Evolutionary conservation across 2,329 filamentous ascomycete genomes (phyloP), one percentile per base, ranked within the genome.

Genomic region (Ophiostoma populinum): DNA sequence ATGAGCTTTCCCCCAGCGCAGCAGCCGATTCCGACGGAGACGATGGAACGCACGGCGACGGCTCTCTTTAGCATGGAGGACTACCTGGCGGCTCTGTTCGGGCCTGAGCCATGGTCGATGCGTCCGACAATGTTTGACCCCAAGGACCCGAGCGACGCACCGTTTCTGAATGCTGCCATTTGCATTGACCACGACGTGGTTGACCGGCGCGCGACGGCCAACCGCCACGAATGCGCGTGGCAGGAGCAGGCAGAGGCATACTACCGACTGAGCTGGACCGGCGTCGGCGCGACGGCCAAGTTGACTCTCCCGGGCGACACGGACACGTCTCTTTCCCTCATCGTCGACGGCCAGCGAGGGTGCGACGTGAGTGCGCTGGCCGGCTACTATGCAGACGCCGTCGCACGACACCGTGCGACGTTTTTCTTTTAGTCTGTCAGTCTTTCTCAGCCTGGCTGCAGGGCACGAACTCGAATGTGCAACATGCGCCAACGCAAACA

Each of bases 151-250:
- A 42, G 45, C 12, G 43, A 46, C 24, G 36, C 41, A 7, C 44
- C 46, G 21, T 47, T 54, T 7, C 45, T 58, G 19, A 51, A 56
- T 40, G 46, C 48, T 32, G 40, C 49, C 36, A 51, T 59, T 44
- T 36, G 39, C 24, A 49, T 60, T 22, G 57, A 60, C 43, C 51
- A 54, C 31, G 55, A 59, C 37, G 46, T 55, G 19, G 56, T 53
- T 24, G 57, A 61, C 46, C 55, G 52, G 47, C 54, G 57, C 30
- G 57, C 59, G 47, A 51, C 59, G 25, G 51, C 54, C 1, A 56
- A 55, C 37, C 51, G 59, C 44, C 47, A 49, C n/a, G 25, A 13
- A 1, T 18, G 18, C 12, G n/a, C 5, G 5, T 11, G 11, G 12
- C 15, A 5, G 50, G 49, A 13, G 4, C 7, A 19, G 16, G 2